Conservation (phyloP, 179 eudicot species). For the Silene noctiflora region DNA sequence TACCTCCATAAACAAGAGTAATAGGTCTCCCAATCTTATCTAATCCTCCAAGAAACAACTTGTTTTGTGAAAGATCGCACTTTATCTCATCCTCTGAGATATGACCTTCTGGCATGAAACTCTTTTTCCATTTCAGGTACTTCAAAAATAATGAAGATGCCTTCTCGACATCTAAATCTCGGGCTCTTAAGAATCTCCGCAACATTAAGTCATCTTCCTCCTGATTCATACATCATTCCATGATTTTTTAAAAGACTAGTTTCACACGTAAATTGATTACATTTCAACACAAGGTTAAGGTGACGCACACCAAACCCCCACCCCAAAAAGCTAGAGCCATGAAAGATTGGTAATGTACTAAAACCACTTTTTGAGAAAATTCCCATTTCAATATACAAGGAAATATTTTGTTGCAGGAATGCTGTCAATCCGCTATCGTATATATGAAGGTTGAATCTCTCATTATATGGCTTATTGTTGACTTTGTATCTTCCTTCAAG, state of each 20-base stretch:
- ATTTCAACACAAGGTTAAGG: too few relatives aligned
- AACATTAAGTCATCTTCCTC: slow-evolving; percentile 51
- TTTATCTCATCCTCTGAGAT: slow-evolving; percentile 46
- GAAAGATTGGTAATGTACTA: too few relatives aligned
- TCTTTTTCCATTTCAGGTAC: slow-evolving; percentile 57
- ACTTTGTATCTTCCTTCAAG: too few relatives aligned
- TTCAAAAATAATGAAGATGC: slow-evolving; percentile 55
- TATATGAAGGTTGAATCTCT: too few relatives aligned
- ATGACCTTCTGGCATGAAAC: slow-evolving; percentile 46
- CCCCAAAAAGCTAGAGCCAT: too few relatives aligned
- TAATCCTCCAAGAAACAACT: slow-evolving; percentile 49
- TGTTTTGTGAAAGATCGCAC: slow-evolving; percentile 52
- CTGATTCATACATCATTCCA: neutral
- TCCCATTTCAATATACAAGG: too few relatives aligned
- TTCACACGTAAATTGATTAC: too few relatives aligned
- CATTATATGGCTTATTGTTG: too few relatives aligned
- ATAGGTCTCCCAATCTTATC: slow-evolving; percentile 66
- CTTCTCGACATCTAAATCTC: slow-evolving; percentile 64
- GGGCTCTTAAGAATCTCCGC: slow-evolving; percentile 73
- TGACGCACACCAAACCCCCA: too few relatives aligned
- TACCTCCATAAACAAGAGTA: slow-evolving; percentile 34
- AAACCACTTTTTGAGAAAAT: too few relatives aligned
- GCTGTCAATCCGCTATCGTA: too few relatives aligned
- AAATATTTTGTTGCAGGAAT: too few relatives aligned
- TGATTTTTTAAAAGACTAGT: neutral